Base-by-base conservation (phyloP, 441 rosid species). In the Omphalea diandra region DNA sequence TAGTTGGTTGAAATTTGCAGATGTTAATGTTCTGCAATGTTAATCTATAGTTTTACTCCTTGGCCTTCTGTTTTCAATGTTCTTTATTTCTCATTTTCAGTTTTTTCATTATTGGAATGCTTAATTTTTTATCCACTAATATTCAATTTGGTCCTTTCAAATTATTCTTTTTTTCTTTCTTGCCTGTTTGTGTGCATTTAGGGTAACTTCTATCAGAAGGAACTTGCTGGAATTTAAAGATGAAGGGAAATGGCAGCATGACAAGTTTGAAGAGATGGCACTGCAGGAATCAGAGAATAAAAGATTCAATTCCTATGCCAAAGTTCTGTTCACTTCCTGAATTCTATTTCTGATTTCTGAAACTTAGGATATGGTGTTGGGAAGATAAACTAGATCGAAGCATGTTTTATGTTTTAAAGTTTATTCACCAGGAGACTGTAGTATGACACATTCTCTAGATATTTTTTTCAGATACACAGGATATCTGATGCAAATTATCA, bases 251-350 rank as follows among this genome's bases (percentile, higher is more conserved):
- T 75, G 81, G 71, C 50, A 15, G 41, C 77, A 75, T 50, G 81
- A 72, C 76, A 75, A 77, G 68, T 77, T 77, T 66, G 71, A 77
- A 70, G 77, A 71, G 64, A 60, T 77, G 66, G 54, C 66, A 57
- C 27, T 36, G 24, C 24, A 54, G 74, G 71, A 63, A 63, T 14
- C 44, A 40, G 46, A 55, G 7, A 63, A 67, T 52, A 41, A 67
- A 33, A 52, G 33, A 38, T 67, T 60, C 57, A 75, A 50, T 38
- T 29, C 67, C 27, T 22, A 10, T 7, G 24, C 68, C 63, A 49
- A 66, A 59, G 70, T 69, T 75, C 70, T 5, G 58, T 49, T 38
- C 29, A 12, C 44, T 47, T 63, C 54, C 54, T 57, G 61, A 75
- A 47, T 64, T 29, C 10, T 68, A 15, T 55, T 74, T 58, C 47